Base-by-base conservation (phyloP, 1,284 basidiomycete genomes). In the Cystobasidium slooffiae region DNA sequence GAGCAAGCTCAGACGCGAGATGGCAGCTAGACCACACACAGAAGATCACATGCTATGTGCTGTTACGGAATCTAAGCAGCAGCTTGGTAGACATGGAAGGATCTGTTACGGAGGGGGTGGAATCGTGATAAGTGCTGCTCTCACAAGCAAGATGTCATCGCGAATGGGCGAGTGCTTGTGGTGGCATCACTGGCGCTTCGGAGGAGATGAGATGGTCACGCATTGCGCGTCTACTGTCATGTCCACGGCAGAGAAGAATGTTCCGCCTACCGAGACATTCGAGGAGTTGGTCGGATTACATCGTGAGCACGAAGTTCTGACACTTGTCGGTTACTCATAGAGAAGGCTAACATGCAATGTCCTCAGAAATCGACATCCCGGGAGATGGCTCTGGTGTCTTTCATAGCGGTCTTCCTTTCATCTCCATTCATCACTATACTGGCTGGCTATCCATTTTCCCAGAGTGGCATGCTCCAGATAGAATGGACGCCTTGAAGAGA, bases 361-460 rank as follows among this genome's bases (percentile, higher is more conserved):
- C 6, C 12, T 10, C 72, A 73, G 63, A 73, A 51, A 44, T 73
- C 46, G 72, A 73, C 46, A 67, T 73, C 49, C 72, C 72, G 14
- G 72, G 72, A n/a, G 72, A 73, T 49, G 64, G 64, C 12, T 53
- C 72, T 46, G 72, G 72, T 43, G 47, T 73, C 53, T 73, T 73
- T n/a, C 72, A 73, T 37, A 56, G 51, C 47, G 72, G 72, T 8
- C 24, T 73, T 41, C 72, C 72, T 31, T 73, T 73, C 52, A 73
- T 73, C 39, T 55, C 62, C 3, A 66, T 73, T 14, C 72, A 73
- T 31, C 72, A 73, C 63, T 73, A 58, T 31, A 73, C 64, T 20
- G 63, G 72, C 39, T 73, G 72, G 63, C 72, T 73, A 43, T 43
- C 44, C n/a, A 61, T 73, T 12, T 73, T 73, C 55, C 72, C 72